These are phyloP conservation scores for Vaccinium myrtillus DNA, from an alignment of 148 eudicot species.

Conservation along the genomic window DNA sequence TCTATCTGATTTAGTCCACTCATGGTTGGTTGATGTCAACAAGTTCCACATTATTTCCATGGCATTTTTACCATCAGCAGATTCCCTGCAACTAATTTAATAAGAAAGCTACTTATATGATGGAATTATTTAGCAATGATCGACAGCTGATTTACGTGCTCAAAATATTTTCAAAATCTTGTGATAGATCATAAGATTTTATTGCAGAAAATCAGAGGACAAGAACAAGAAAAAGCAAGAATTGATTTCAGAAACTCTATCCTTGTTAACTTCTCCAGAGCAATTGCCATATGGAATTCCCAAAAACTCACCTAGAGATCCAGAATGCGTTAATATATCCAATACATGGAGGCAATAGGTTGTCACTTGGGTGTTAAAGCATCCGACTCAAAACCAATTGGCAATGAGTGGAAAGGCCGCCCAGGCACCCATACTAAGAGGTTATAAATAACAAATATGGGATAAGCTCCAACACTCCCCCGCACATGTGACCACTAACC, in stretches of 20 bases:
- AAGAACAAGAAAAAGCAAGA: neutral
- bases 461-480: no score
- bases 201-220: neutral
- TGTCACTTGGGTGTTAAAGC: neutral
- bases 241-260: neutral
- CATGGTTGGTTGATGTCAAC: conserved; percentile 50
- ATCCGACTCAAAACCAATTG: no score
- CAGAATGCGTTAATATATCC: neutral
- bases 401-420: no score
- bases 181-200: neutral
- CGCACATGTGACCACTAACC: no score
- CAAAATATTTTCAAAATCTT: neutral
- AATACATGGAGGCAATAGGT: neutral
- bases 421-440: no score
- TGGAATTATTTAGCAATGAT: neutral
- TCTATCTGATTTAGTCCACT: conserved; percentile 61
- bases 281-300: neutral
- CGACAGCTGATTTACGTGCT: neutral
- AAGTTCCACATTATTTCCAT: conserved; percentile 65
- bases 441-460: no score
- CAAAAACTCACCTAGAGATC: neutral
- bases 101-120: neutral
- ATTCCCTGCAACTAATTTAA: conserved; percentile 40
- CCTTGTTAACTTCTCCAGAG: neutral
- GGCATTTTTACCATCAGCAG: conserved; percentile 45